Base-by-base conservation (phyloP, 345 rosid species). In the Citropsis articulata region DNA sequence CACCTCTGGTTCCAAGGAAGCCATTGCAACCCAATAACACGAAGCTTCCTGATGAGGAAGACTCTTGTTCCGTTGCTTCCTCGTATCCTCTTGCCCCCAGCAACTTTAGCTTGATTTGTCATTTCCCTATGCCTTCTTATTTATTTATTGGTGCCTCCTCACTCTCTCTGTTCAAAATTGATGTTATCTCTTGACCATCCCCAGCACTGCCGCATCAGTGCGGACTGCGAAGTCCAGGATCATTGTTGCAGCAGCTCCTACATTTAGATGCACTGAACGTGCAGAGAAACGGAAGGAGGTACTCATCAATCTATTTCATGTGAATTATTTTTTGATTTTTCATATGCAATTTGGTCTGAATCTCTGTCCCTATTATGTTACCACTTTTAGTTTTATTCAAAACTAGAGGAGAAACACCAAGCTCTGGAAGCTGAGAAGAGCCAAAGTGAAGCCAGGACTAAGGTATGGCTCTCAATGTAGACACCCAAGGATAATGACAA, bases 271-370 rank as follows among this genome's bases (percentile, higher is more conserved):
- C 77, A 84, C 91, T 71, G 87, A 86, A 71, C 97, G 98, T 66
- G 98, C 98, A 1, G 95, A 90, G 82, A 95, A 90, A 87, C 84
- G 98, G 66, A 93, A 48, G 75, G 98, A 95, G 98, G 98, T 95
- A 64, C 59, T 72, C 48, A n/a, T 69, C 50, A 71, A 66, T 22
- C 48, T 19, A 28, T 75, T 63, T 12, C 22, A 13, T 38, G 14
- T 62, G 61, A 13, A 24, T 67, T 78, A 16, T 6, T n/a, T 33
- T 31, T 0, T 2, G 22, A 63, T 45, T 24, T 73, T 67, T 50
- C 48, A 13, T 33, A 53, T 61, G 27, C 55, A 9, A 36, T 53
- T n/a, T 50, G 53, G 14, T 36, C 24, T 56, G 33, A 65, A 35
- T 35, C 61, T 68, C 24, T 24, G 56, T 50, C 2, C 66, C 72